phyloP scores from a whole-genome alignment of 345 rosid genomes.

The Boechera stricta region DNA sequence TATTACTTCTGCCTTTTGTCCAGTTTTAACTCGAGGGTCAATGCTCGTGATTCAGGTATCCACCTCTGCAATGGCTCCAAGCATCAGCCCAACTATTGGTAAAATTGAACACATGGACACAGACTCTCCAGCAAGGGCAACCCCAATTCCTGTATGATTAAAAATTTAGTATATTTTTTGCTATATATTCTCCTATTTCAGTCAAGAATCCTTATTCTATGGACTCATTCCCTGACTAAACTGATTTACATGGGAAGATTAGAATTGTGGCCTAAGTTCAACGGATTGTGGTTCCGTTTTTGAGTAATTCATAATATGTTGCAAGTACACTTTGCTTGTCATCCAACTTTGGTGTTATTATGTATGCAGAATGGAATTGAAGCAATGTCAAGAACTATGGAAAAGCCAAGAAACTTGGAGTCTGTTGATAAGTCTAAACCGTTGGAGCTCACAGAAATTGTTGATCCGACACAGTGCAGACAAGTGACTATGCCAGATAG shows the following conservation, averaged over 20 bases:
- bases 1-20: neutral
- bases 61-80: conserved; percentile 48
- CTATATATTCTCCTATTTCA: conserved; percentile 1
- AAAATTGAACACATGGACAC: conserved; percentile 57
- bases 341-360: conserved; percentile 25
- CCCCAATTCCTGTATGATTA: conserved; percentile 47
- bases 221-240: conserved; percentile 4
- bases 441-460: conserved; percentile 81
- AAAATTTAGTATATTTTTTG: neutral
- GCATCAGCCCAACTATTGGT: conserved; percentile 52
- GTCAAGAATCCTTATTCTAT: neutral
- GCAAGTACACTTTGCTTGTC: neutral
- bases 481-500: conserved; percentile 75
- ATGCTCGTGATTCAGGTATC: conserved; percentile 47
- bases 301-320: conserved; percentile 2
- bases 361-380: conserved; percentile 80
- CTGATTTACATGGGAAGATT: conserved; percentile 10
- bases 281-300: conserved; percentile 16
- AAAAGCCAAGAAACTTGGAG: conserved; percentile 78
- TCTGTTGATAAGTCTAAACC: conserved; percentile 70
- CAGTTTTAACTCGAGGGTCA: conserved; percentile 27
- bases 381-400: conserved; percentile 71
- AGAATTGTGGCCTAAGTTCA: conserved; percentile 9
- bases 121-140: conserved; percentile 57
- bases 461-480: conserved; percentile 69